Evolutionary conservation across 1,139 yeast genomes (phyloP).

Genomic region (Kodamaea anthophila): DNA sequence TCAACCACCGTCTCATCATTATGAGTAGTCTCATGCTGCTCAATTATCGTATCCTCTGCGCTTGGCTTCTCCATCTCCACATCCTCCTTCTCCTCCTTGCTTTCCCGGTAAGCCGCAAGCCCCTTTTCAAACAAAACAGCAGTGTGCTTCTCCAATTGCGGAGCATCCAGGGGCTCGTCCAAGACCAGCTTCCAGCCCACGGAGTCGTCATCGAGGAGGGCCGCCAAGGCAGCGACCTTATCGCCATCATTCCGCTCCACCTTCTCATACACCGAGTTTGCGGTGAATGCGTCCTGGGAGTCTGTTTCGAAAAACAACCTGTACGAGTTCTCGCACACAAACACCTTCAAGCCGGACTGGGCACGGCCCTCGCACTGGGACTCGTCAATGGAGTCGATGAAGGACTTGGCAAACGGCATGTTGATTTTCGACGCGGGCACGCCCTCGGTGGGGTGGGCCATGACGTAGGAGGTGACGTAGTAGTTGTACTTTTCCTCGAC

Average conservation of each 20-base stretch:
- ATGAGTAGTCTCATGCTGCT: background rate
- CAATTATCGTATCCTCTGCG: background rate
- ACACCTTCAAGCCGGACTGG: constrained; percentile 70
- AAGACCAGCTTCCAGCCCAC: constrained; percentile 35
- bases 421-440: constrained; percentile 73
- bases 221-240: constrained; percentile 21
- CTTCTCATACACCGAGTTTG: constrained; percentile 42
- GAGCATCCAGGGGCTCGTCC: constrained; percentile 19
- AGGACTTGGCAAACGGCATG: constrained; percentile 67
- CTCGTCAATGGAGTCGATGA: constrained; percentile 51
- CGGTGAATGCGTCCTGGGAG: constrained; percentile 76
- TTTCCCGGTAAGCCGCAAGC: constrained; percentile 22
- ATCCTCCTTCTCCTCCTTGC: constrained; percentile 8
- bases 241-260: constrained; percentile 23
- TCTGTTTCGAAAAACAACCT: constrained; percentile 74
- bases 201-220: constrained; percentile 28
- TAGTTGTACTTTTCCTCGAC: constrained; percentile 86
- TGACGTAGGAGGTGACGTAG: constrained; percentile 83
- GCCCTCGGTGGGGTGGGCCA: constrained; percentile 97
- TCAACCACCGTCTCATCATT: too few species aligned
- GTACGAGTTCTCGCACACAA: constrained; percentile 75
- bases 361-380: constrained; percentile 63
- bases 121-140: constrained; percentile 29
- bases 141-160: constrained; percentile 18
- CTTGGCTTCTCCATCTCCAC: constrained; percentile 10